Percentiles rank a stretch among this genome's conserved stretches.
Conservation (phyloP, 202 grass and related monocot species). For the Cymbopogon flexuosus region DNA sequence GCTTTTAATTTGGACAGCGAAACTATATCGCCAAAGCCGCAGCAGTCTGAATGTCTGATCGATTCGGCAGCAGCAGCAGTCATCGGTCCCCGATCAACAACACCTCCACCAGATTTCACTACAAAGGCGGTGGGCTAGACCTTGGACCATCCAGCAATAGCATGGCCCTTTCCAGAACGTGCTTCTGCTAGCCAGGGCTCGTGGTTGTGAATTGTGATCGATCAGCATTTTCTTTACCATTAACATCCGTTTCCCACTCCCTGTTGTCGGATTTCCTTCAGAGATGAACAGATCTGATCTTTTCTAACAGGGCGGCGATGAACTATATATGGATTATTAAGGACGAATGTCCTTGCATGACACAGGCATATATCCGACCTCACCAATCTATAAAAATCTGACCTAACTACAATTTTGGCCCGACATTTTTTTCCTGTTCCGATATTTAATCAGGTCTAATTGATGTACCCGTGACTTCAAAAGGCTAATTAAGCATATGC, state of each 20-base stretch:
- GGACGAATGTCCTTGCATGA: neutral
- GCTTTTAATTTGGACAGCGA: no score
- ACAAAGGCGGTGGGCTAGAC: neutral
- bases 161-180: neutral
- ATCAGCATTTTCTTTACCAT: neutral
- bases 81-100: no score
- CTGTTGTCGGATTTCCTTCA: neutral
- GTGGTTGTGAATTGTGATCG: neutral
- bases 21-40: no score
- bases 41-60: no score
- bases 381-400: no score
- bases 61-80: no score
- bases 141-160: neutral
- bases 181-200: neutral
- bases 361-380: neutral
- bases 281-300: neutral
- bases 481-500: neutral
- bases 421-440: no score
- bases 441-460: no score
- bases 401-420: no score
- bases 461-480: neutral
- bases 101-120: no score
- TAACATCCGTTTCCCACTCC: neutral
- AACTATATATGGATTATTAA: neutral
- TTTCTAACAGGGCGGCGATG: neutral